Evolutionary conservation across 2,329 filamentous ascomycete genomes (phyloP), one percentile per base, ranked within the genome.

Genomic region (Colletotrichum musicola): DNA sequence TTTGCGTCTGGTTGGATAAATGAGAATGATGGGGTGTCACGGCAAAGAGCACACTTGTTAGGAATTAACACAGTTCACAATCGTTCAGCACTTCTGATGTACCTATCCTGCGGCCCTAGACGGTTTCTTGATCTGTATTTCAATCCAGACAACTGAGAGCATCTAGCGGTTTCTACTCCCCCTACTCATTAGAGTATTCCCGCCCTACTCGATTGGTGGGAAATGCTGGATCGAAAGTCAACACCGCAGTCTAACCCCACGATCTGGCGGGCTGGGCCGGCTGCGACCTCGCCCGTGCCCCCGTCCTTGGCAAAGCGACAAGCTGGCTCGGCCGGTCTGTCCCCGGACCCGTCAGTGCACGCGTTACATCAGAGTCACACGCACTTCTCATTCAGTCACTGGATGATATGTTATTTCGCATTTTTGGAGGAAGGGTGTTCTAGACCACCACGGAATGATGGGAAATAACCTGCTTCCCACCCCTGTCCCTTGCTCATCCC

Each of bases 381-480:
- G 18, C 46, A 46, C 16, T 1, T 49, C 18, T 12, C 16, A 10
- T 2, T 10, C 7, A 35, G 12, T 35, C 18, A 27, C 5, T 27
- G n/a, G 22, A 22, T 12, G 25, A 50, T 55, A 18, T 25, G 16
- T 4, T 3, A 13, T 18, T 25, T 25, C 16, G 12, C 6, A 25
- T 4, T 44, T n/a, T n/a, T 38, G 30, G 49, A 9, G 10, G 20
- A n/a, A 38, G 27, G 27, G 27, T 9, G 56, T 49, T 65, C 65
- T 68, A 65, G 65, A 65, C 30, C 62, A 42, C 22, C 13, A 16
- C 14, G 20, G 18, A 30, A 22, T 10, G 46, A 18, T 20, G 20
- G 13, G 49, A 64, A 66, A 58, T 65, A 69, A 65, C 66, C 66
- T 66, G 66, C 64, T 69, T 65, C 54, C 50, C 12, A 69, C 55